These are phyloP conservation scores for Trichoderma oligosporum DNA, from an alignment of 2,329 filamentous ascomycete genomes.

Conservation along the genomic window DNA sequence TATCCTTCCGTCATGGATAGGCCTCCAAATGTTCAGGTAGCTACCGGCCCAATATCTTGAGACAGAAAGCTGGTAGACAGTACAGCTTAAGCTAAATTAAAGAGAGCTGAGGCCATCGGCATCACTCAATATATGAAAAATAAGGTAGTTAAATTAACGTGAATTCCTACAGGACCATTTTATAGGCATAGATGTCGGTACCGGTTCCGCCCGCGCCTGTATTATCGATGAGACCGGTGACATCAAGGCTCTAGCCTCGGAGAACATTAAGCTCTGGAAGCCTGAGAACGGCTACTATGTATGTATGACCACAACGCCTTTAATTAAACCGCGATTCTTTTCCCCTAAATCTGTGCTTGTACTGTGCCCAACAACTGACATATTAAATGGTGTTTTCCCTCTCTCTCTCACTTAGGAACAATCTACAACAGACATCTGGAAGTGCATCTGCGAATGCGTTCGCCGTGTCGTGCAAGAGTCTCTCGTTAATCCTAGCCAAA, in stretches of 20 bases:
- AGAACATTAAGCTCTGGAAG: constrained; percentile 78
- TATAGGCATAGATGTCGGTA: constrained; percentile 93
- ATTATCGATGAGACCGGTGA: constrained; percentile 90
- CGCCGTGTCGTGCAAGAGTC: constrained; percentile 78
- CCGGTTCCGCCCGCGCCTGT: constrained; percentile 90
- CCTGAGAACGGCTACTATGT: constrained; percentile 73
- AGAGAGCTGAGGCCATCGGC: neutral
- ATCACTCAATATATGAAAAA: neutral
- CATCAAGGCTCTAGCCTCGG: constrained; percentile 71
- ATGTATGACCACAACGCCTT: constrained; percentile 27
- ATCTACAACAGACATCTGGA: constrained; percentile 97
- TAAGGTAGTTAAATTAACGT: neutral
- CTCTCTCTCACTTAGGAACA: constrained; percentile 80
- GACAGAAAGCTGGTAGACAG: neutral
- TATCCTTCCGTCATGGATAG: constrained; percentile 29
- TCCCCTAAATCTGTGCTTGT: neutral
- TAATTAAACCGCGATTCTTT: constrained; percentile 5
- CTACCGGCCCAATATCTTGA: neutral
- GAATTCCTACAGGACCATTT: constrained; percentile 52
- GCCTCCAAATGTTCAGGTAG: constrained; percentile 35
- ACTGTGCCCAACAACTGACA: neutral
- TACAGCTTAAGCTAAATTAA: neutral
- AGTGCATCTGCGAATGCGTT: constrained; percentile 85
- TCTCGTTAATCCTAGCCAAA: constrained; percentile 67
- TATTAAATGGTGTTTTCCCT: neutral